These are phyloP conservation scores for Candida bentonensis DNA, from an alignment of 805 yeast genomes.

Conservation along the genomic window DNA sequence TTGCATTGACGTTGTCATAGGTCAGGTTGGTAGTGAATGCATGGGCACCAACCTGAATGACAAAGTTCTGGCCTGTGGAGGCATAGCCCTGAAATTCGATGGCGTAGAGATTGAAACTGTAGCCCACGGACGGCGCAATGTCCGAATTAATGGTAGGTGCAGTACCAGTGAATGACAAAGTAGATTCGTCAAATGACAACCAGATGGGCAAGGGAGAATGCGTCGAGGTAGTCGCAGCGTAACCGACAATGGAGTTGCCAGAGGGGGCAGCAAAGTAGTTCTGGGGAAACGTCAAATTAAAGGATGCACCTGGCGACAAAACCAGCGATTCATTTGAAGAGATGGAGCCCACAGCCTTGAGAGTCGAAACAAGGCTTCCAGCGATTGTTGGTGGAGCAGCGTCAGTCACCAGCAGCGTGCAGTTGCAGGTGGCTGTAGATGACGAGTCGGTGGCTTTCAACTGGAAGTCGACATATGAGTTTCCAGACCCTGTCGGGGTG, in stretches of 20 bases:
- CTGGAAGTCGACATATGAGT: slow-evolving; percentile 30
- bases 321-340: slow-evolving; percentile 67
- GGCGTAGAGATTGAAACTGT: slow-evolving; percentile 60
- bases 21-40: slow-evolving; percentile 55
- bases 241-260: slow-evolving; percentile 39
- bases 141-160: slow-evolving; percentile 78
- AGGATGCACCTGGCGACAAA: slow-evolving; percentile 51
- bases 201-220: slow-evolving; percentile 86
- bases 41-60: slow-evolving; percentile 78
- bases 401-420: slow-evolving; percentile 45
- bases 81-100: slow-evolving; percentile 65
- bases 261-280: slow-evolving; percentile 44
- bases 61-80: slow-evolving; percentile 56
- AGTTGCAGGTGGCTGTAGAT: slow-evolving; percentile 34
- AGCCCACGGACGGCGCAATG: slow-evolving; percentile 75
- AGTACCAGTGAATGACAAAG: slow-evolving; percentile 63
- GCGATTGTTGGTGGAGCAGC: slow-evolving; percentile 37
- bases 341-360: slow-evolving; percentile 55
- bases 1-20: slow-evolving; percentile 50
- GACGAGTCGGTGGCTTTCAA: slow-evolving; percentile 50
- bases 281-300: slow-evolving; percentile 49
- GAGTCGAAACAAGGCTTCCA: slow-evolving; percentile 34
- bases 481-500: slow-evolving; percentile 34
- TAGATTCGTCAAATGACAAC: slow-evolving; percentile 52
- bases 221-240: slow-evolving; percentile 70